Evolutionary conservation across 345 rosid genomes (phyloP), one percentile per base, ranked within the genome.

Genomic region (Populus pruinosa): DNA sequence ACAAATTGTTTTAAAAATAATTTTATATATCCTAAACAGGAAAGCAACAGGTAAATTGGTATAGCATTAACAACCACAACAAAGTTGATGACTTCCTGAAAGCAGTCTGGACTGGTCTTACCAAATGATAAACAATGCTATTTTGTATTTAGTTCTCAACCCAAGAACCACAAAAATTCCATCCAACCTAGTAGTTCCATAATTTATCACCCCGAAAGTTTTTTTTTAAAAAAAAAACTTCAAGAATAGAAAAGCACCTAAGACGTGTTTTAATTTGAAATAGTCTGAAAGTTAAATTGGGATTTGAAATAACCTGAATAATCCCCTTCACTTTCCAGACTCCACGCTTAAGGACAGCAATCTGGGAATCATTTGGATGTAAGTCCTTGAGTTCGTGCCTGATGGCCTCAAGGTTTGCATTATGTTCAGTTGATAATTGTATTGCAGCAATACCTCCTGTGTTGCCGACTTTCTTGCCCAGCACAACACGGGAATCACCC

Each of bases 301-400:
- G 79, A 36, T 18, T 38, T 69, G 75, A 79, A 80, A 5, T 27
- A 71, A 91, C 98, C 98, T 95, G 99, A 82, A 95, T 95, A 44
- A 91, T 86, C 67, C 99, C 97, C 79, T 90, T 95, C n/a, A 95
- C 97, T 85, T 94, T 90, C 98, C 99, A 95, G 78, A 90, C 94
- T 73, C 97, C 99, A 83, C 90, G 98, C 84, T 75, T 93, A 50
- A 86, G 89, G 74, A 90, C 91, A 76, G 93, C 98, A 29, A 93
- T 91, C 78, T 93, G 91, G 0, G 97, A 91, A 83, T 95, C 99
- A 87, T 87, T 77, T 35, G 98, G 98, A 82, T 93, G 98, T 27
- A 86, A 84, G 70, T 88, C 95, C 86, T 83, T 88, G 39, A 94
- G 97, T 83, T 94, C 99, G 71, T 82, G 95, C 79, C 97, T 92